Conservation (phyloP, 805 yeast species). For the Candida awuae region DNA sequence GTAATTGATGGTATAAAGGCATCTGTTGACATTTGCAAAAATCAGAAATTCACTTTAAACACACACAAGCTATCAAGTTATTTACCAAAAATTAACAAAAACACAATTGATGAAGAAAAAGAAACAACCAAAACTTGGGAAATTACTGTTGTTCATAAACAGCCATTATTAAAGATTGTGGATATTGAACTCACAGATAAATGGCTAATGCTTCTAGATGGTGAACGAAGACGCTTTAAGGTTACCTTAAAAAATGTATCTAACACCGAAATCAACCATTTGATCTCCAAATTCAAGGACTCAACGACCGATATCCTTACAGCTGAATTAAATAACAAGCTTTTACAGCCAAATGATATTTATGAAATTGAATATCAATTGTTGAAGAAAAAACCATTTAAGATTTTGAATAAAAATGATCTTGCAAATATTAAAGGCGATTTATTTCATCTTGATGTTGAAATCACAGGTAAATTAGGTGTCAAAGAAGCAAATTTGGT, state of each 20-base stretch:
- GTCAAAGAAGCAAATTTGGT: slow-evolving; percentile 57
- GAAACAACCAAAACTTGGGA: slow-evolving; percentile 26
- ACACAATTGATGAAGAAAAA: not conserved
- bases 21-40: slow-evolving; percentile 41
- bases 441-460: slow-evolving; percentile 41
- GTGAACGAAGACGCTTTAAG: slow-evolving; percentile 49
- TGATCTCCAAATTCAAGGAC: slow-evolving; percentile 61
- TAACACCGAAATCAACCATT: slow-evolving; percentile 42
- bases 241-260: slow-evolving; percentile 54
- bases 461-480: slow-evolving; percentile 65
- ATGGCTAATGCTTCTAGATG: slow-evolving; percentile 73
- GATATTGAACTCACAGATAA: slow-evolving; percentile 49
- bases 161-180: slow-evolving; percentile 53
- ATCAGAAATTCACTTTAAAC: slow-evolving; percentile 32
- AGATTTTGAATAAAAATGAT: slow-evolving; percentile 40
- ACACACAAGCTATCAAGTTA: not conserved
- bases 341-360: slow-evolving; percentile 50
- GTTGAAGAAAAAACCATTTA: slow-evolving; percentile 48
- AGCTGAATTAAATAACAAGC: slow-evolving; percentile 39
- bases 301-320: slow-evolving; percentile 62
- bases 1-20: slow-evolving; percentile 45
- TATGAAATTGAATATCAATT: slow-evolving; percentile 71
- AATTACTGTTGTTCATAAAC: slow-evolving; percentile 28
- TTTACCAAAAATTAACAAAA: slow-evolving; percentile 10
- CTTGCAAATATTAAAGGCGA: slow-evolving; percentile 34